Evolutionary conservation across 805 yeast species (phyloP), one percentile per base, ranked within the genome.

Genomic region (Yarrowia divulgata): DNA sequence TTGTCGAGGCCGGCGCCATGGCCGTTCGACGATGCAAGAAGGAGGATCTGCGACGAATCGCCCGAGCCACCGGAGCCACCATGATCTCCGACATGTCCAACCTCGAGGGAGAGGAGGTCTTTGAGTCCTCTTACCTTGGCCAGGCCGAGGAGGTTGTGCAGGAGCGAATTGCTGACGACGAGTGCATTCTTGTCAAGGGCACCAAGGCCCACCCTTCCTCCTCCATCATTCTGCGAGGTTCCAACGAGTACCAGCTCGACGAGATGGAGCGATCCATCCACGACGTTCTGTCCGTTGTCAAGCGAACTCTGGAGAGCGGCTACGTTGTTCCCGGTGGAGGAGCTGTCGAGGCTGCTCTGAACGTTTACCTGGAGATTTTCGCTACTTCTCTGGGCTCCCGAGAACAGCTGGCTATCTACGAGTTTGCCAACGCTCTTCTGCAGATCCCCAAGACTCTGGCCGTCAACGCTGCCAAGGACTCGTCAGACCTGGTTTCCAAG

Each of bases 251-350:
- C 79, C 89, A 96, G 49, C 85, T 95, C 73, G 99, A 95, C 80
- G 99, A 95, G 82, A 94, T 96, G 98, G 97, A 95, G 81, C 87
- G 99, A 80, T 93, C 98, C 0, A 80, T 96, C 71, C 98, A 92
- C 76, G 99, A 95, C 78, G 91, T 98, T 2, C 83, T 95, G 72
- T 88, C 92, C 55, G 99, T 95, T 45, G 97, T 95, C 45, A 95
- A 95, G 82, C 88, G 99, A 78, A 93, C 98, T 13, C 85, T 96
- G 73, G 99, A 95, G 80, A 88, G 94, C 75, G 98, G 98, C 23
- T 81, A 85, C 73, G 93, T 96, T 70, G 99, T 95, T 7, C 98
- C 99, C 52, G 99, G 99, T 71, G 99, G 99, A 73, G 99, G 99
- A 71, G 96, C 97, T n/a, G 99, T 95, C 43, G 99, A 95, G 81